Evolutionary conservation across 2,329 filamentous ascomycete species (phyloP), one percentile per base, ranked within the genome.

Genomic region (Cladosporium sphaerospermum): DNA sequence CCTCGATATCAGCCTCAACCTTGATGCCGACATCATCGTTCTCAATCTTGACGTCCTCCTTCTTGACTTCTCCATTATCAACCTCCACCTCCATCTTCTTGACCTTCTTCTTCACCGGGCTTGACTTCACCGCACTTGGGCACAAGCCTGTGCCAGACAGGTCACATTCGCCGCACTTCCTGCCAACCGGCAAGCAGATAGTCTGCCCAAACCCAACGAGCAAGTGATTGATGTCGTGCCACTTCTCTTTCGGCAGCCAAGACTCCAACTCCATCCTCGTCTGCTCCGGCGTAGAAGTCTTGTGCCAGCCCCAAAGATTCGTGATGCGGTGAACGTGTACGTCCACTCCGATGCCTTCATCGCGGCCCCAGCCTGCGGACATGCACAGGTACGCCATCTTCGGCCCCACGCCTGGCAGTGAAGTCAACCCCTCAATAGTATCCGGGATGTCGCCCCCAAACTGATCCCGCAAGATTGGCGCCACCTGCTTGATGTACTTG

Each of bases 311-410:
- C 90, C 90, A 96, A 28, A 95, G 75, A 71, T 96, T 96, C 48
- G 89, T 92, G 70, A 96, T 95, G 52, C 91, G 86, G 71, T 96
- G 91, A 3, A 96, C 91, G 70, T 96, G 91, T 4, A 96, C 90
- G 68, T 96, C 91, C 45, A 96, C 91, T 23, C 91, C 91, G 59
- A 96, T 95, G 7, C 91, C 91, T 60, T 84, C 78, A 46, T 82
- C 77, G 42, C 78, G 74, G 2, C 82, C 82, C 85, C 85, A 78
- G 64, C 85, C 88, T 0, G 86, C 86, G 44, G 84, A 86, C 74
- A 96, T 81, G 67, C 87, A 92, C 18, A 96, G 79, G 68, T 93
- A 91, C 10, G 86, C 90, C 91, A 96, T 96, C 73, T 96, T 96
- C 31, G 91, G 91, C 0, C 91, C 91, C 1, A 96, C 91, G 4